Evolutionary conservation across 208 protist species (phyloP), one percentile per base, ranked within the genome.

Genomic region (Crithidia sp.): DNA sequence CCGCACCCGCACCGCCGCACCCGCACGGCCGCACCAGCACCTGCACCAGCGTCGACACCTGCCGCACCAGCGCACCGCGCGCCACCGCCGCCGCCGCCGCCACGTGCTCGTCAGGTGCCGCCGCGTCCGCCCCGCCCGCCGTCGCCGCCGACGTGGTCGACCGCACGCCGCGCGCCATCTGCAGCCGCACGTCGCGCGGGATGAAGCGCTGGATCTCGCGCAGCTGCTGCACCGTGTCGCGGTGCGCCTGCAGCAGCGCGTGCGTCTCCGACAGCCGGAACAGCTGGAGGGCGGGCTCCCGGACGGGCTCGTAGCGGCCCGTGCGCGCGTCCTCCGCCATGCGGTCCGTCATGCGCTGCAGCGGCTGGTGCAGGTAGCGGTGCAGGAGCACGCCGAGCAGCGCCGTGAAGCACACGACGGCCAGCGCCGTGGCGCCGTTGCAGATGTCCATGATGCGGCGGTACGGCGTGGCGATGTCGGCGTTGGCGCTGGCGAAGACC

Each of bases 131-230:
- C 28, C 28, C 28, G 28, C 28, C 28, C 28, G 28, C 28, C 28
- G 28, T 40, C 8, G 13, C 19, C 19, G 19, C 19, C 28, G 54
- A 39, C 7, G 54, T 10, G 5, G 5, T 13, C 28, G 7, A 40
- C 54, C 7, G 7, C 14, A 36, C 13, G 19, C 19, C 16, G 13
- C 19, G 54, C 14, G 28, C 28, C 14, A 7, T 28, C 19, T 6
- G 28, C 19, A 7, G 54, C 7, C 54, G 16, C 28, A 40, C 54
- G 28, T 28, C 28, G 28, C 28, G 54, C 7, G 74, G 74, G 0
- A 79, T 16, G 39, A 74, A 79, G 44, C 56, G 37, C 53, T 79
- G 67, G 40, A 79, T 53, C 6, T 64, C n/a, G 50, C 62, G 66
- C 54, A 79, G 67, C 54, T 50, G 74, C n/a, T 16, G 36, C 53